These are phyloP conservation scores for Cordyceps javanica DNA, from an alignment of 2,329 filamentous ascomycete species.

Conservation along the genomic window DNA sequence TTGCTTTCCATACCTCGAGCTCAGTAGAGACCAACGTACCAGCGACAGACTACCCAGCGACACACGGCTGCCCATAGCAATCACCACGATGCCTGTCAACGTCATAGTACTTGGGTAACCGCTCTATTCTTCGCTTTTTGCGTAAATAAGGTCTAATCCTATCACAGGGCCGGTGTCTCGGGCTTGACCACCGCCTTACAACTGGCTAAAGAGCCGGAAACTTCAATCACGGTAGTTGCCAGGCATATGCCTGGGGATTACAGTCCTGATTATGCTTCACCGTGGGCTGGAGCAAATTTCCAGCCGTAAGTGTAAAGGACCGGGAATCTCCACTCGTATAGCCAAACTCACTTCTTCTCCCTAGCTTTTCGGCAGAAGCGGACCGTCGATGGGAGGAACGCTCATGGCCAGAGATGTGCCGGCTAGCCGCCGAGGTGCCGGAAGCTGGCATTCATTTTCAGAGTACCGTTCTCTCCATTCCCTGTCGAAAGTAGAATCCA, in stretches of 20 bases:
- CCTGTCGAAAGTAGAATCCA: not conserved
- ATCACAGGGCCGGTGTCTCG: conserved; percentile 39
- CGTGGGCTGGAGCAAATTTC: conserved; percentile 81
- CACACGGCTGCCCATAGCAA: no score
- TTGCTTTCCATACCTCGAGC: no score
- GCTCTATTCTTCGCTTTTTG: not conserved
- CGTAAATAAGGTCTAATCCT: not conserved
- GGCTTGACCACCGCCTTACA: conserved; percentile 46
- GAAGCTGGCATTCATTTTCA: conserved; percentile 80
- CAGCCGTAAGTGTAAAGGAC: conserved; percentile 63
- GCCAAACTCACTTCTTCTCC: no score
- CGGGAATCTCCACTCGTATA: no score
- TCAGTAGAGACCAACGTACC: no score
- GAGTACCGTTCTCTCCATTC: conserved; percentile 32
- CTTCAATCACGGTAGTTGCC: conserved; percentile 47
- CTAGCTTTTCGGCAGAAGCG: conserved; percentile 35
- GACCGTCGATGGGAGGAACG: conserved; percentile 52
- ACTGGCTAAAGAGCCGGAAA: conserved; percentile 35
- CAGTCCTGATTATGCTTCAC: conserved; percentile 82
- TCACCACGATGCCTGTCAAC: not conserved
- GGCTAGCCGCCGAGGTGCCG: conserved; percentile 53
- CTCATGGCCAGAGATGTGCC: conserved; percentile 58
- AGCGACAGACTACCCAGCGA: no score
- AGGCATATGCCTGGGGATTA: conserved; percentile 94
- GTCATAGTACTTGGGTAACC: not conserved